Base-by-base conservation (phyloP, 75 land plant genomes). In the Sequoiadendron giganteum region DNA sequence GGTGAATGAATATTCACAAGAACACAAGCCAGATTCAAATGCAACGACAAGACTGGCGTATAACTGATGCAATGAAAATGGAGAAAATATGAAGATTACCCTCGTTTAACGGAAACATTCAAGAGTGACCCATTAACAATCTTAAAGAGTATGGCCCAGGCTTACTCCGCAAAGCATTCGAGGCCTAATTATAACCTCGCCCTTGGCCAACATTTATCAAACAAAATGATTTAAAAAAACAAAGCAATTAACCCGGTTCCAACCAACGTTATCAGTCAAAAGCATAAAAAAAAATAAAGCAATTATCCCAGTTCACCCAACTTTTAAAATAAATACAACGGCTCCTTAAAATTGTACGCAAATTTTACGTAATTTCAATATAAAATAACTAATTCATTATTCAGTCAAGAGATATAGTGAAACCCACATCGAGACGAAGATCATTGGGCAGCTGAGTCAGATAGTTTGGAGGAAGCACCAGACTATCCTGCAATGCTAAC, bases 351-450 rank as follows among this genome's bases (percentile, higher is more conserved):
- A 25, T 28, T 25, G 42, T 82, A 30, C 49, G 45, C 52, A 25
- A 73, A 45, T 82, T 0, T 82, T 82, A 10, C 47, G 84, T 47
- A 45, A 82, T 19, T 82, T 28, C 30, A 45, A 28, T 82, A 10
- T 19, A 25, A 82, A 32, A 82, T 6, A 82, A 10, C 9, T 32
- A 42, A 45, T 45, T 82, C 84, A 45, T 0, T 25, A 45, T 1
- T 82, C 10, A 45, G 9, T 43, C 32, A 3, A 47, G 21, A 45
- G 84, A 82, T 28, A 9, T 43, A 16, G 83, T 21, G 40, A 38
- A 28, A 87, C 92, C 90, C 84, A 96, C 98, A 92, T 96, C 98
- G 13, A 92, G 89, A 39, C 93, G 93, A 70, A 96, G 93, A 90
- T 95, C 98, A 30, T 86, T 58, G 19, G 98, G 96, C 10, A 96